Evolutionary conservation across 441 rosid species (phyloP).

Genomic region (Populus trichocarpa): DNA sequence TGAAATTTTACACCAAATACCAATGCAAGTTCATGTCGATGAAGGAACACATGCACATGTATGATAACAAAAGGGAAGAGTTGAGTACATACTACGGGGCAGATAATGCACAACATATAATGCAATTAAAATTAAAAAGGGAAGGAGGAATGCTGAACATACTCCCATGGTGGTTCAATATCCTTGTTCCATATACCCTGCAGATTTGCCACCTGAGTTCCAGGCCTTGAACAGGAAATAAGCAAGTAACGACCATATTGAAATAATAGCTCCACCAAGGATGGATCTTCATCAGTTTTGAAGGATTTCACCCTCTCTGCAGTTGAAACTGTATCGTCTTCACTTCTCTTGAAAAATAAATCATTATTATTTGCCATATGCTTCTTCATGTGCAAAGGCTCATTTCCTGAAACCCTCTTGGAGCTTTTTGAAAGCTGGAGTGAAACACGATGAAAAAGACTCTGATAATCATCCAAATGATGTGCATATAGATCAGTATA

Average conservation of each 20-base stretch:
- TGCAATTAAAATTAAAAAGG: neutral
- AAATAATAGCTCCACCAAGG: constrained; percentile 81
- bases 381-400: constrained; percentile 19
- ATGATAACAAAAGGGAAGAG: neutral
- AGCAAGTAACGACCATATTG: constrained; percentile 94
- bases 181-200: constrained; percentile 95
- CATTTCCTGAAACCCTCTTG: constrained; percentile 21
- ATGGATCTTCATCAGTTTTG: constrained; percentile 74
- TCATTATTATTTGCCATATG: constrained; percentile 11
- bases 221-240: constrained; percentile 81
- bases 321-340: constrained; percentile 40
- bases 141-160: constrained; percentile 27
- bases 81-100: neutral
- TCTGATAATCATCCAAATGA: constrained; percentile 79
- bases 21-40: neutral
- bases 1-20: neutral
- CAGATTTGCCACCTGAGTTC: constrained; percentile 88
- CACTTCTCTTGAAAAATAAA: constrained; percentile 16
- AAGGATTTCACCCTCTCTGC: constrained; percentile 83
- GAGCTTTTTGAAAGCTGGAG: constrained; percentile 62
- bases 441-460: constrained; percentile 74
- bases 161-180: constrained; percentile 94
- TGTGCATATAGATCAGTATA: constrained; percentile 57
- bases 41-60: neutral
- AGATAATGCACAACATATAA: neutral